These are phyloP conservation scores for Polyplosphaeria fusca DNA, from an alignment of 495 filamentous ascomycete genomes.

Conservation along the genomic window DNA sequence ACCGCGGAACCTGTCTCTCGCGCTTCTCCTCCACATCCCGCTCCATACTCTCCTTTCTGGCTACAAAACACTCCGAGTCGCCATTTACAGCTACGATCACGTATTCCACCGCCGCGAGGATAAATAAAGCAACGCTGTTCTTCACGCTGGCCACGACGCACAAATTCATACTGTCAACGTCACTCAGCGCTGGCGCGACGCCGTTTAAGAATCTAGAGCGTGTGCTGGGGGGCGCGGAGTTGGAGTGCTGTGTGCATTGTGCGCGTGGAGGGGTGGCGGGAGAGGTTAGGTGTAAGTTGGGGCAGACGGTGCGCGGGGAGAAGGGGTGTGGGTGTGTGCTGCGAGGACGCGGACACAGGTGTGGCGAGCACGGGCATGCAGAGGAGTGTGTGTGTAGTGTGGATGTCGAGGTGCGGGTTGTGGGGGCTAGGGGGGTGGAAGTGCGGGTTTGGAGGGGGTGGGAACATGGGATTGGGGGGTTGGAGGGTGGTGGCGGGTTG, in stretches of 20 bases:
- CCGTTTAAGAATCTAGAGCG: neutral
- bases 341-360: neutral
- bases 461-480: neutral
- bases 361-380: neutral
- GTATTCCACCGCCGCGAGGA: neutral
- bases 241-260: neutral
- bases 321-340: neutral
- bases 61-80: neutral
- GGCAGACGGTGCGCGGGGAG: neutral
- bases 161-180: neutral
- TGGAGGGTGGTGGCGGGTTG: neutral
- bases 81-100: neutral
- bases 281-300: neutral
- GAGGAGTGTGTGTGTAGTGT: neutral
- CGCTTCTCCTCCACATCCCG: neutral
- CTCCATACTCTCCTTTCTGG: neutral
- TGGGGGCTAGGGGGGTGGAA: neutral
- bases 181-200: neutral
- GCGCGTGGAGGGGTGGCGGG: neutral
- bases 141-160: neutral
- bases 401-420: neutral
- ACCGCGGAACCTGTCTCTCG: neutral
- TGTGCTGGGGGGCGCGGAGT: neutral
- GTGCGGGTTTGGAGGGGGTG: neutral
- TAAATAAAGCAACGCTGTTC: neutral